Percentiles rank a stretch among this genome's conserved stretches.
phyloP scores from a whole-genome alignment of 345 rosid genomes.

The Eucalyptus pauciflora region DNA sequence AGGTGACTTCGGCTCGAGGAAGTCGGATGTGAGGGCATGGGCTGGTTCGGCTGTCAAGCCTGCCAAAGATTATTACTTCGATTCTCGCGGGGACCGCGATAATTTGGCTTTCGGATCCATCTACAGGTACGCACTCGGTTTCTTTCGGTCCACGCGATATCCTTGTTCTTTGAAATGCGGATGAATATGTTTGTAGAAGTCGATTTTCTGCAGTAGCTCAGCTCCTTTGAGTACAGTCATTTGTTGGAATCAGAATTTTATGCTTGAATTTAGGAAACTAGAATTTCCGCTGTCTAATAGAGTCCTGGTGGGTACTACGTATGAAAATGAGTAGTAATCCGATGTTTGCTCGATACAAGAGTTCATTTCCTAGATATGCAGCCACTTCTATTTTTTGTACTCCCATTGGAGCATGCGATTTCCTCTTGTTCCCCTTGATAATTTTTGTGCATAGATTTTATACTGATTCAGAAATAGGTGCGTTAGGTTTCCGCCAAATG shows the following conservation, averaged over 20 bases:
- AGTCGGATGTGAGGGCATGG: slow-evolving; percentile 31
- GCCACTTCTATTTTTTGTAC: not conserved
- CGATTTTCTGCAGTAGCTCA: not conserved
- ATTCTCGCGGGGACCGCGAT: slow-evolving; percentile 77
- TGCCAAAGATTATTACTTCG: slow-evolving; percentile 73
- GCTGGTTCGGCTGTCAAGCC: slow-evolving; percentile 32
- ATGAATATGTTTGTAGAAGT: not conserved
- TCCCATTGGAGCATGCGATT: not conserved
- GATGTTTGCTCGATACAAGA: not conserved
- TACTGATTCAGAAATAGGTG: not conserved
- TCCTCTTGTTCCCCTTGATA: not conserved
- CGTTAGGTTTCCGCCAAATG: not conserved
- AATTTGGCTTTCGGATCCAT: slow-evolving; percentile 76
- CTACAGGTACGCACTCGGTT: slow-evolving; percentile 42
- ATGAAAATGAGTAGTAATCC: not conserved
- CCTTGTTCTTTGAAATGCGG: not conserved
- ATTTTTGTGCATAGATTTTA: not conserved
- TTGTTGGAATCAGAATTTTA: not conserved
- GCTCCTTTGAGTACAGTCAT: not conserved
- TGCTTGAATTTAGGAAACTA: not conserved
- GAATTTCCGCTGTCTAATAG: not conserved
- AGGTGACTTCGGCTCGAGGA: slow-evolving; percentile 23
- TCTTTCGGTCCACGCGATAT: not conserved
- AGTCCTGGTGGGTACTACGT: not conserved
- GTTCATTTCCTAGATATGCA: not conserved